Evolutionary conservation across 371 early-diverging fungal genomes (phyloP).

Genomic region (Apophysomyces ossiformis): DNA sequence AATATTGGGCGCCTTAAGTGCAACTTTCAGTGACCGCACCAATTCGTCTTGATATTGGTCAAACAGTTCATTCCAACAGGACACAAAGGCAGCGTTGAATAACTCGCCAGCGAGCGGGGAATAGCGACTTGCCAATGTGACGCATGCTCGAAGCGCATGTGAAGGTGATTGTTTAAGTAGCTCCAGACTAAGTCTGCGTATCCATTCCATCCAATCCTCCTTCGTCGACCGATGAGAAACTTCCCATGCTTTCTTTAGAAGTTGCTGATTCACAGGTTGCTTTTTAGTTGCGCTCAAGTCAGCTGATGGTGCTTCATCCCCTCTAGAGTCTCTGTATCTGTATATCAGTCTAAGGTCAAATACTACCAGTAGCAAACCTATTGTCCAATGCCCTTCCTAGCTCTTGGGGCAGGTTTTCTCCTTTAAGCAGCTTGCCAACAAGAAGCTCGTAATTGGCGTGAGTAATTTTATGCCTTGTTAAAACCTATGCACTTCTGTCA

Average conservation of each 20-base stretch:
- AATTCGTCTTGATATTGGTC: slow-evolving; percentile 94
- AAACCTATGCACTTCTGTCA: slow-evolving; percentile 40
- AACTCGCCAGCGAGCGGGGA: slow-evolving; percentile 88
- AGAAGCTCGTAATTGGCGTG: slow-evolving; percentile 74
- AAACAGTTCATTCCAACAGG: slow-evolving; percentile 94
- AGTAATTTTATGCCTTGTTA: slow-evolving; percentile 68
- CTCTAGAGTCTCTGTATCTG: slow-evolving; percentile 41
- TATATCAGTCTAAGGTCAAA: slow-evolving; percentile 1
- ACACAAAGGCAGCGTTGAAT: slow-evolving; percentile 97
- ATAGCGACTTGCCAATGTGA: slow-evolving; percentile 81
- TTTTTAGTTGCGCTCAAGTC: slow-evolving; percentile 63
- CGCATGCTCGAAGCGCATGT: slow-evolving; percentile 93
- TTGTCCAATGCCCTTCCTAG: slow-evolving; percentile 57
- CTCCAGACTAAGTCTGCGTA: slow-evolving; percentile 88
- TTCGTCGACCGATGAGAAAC: slow-evolving; percentile 87
- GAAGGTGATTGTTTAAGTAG: slow-evolving; percentile 96
- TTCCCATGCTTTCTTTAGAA: slow-evolving; percentile 93
- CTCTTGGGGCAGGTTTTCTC: slow-evolving; percentile 79
- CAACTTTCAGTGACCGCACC: slow-evolving; percentile 84
- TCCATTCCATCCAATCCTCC: slow-evolving; percentile 98
- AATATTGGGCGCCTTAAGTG: slow-evolving; percentile 82
- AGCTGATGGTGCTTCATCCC: slow-evolving; percentile 57
- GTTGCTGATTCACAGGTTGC: slow-evolving; percentile 87
- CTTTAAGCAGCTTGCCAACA: slow-evolving; percentile 75
- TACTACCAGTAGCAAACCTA: slow-evolving; percentile 19